Evolutionary conservation across 495 filamentous ascomycete species (phyloP), one percentile per base, ranked within the genome.

Genomic region (Achaetomiella virescens): DNA sequence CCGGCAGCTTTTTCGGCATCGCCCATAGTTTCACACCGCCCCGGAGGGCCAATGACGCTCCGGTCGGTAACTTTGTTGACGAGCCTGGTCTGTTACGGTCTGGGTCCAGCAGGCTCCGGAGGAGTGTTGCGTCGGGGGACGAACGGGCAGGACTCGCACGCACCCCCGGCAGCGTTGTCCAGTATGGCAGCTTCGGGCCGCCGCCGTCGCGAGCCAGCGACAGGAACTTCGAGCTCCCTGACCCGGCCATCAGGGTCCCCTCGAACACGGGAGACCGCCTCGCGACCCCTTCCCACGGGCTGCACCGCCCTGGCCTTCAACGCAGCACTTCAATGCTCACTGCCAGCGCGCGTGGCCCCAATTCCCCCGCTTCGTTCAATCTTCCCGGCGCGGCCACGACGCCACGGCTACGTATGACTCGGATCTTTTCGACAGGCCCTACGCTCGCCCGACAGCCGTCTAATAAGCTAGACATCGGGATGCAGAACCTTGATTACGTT

Each of bases 151-250:
- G 62, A 4, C 60, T 73, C 42, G 63, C 61, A 22, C 52, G 44
- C 37, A 70, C 68, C 9, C 62, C 65, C 12, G 70, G 61, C 5
- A 68, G 61, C 50, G 66, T 59, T 31, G 20, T 55, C 15, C 81
- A 71, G 37, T 95, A 93, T 80, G 90, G 89, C 18, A 92, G 89
- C 67, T 87, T 95, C 48, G 70, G 84, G 5, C 76, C 80, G 3
- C 83, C 84, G 12, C 85, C 86, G 0, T 82, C 83, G 73, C 18
- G 77, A 70, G 1, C 75, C 44, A 62, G 69, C 57, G 57, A 70
- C 38, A 65, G 61, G 48, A 57, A 67, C 8, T 80, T 79, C 33
- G 81, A 86, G 59, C 78, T 96, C 12, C 91, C 91, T 0, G 88
- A 79, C 46, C 87, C 91, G 15, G 89, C 89, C 6, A 72, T 91